Evolutionary conservation across 257 asterid genomes (phyloP).

Genomic region (Anisodus tanguticus): DNA sequence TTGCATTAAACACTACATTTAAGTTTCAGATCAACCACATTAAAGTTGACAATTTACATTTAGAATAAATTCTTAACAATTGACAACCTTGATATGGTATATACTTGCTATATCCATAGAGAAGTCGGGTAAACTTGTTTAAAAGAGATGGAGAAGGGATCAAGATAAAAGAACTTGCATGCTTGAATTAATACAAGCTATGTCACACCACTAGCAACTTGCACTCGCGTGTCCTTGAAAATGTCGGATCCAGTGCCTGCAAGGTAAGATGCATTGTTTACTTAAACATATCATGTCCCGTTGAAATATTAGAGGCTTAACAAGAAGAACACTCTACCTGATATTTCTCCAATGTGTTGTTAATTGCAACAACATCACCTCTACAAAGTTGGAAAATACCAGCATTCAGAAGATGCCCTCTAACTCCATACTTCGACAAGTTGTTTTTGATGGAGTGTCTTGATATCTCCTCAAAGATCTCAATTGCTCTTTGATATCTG

Average conservation of each 20-base stretch:
- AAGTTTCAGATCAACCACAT: neutral
- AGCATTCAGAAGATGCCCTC: slow-evolving; percentile 97
- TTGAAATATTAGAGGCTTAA: neutral
- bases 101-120: neutral
- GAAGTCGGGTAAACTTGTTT: neutral
- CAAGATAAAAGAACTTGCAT: neutral
- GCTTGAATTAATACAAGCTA: slow-evolving; percentile 2
- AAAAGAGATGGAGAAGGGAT: neutral
- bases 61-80: neutral
- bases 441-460: slow-evolving; percentile 74
- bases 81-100: neutral
- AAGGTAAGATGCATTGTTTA: slow-evolving; percentile 29
- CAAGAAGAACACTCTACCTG: slow-evolving; percentile 55
- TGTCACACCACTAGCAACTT: slow-evolving; percentile 72
- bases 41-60: neutral
- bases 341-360: slow-evolving; percentile 72
- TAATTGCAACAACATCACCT: slow-evolving; percentile 80
- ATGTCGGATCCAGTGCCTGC: slow-evolving; percentile 93
- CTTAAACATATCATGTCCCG: neutral
- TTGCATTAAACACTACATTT: neutral
- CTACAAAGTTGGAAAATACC: slow-evolving; percentile 93
- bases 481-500: slow-evolving; percentile 87
- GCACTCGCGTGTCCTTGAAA: slow-evolving; percentile 85
- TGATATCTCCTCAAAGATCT: slow-evolving; percentile 89
- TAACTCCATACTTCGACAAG: slow-evolving; percentile 84